These are phyloP conservation scores for Solanum sejunctum DNA, from an alignment of 257 asterid species.

Conservation along the genomic window DNA sequence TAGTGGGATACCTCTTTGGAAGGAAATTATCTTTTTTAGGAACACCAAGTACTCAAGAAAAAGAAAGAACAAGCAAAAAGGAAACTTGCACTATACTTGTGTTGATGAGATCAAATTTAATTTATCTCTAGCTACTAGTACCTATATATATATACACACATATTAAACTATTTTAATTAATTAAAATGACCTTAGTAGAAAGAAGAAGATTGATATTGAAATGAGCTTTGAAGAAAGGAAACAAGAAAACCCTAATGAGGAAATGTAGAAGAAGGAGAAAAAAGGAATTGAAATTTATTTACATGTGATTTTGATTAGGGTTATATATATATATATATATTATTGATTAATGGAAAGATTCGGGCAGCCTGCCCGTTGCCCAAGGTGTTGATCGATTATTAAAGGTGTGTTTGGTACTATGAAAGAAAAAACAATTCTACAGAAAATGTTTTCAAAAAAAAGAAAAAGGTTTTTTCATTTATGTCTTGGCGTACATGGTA, in stretches of 20 bases:
- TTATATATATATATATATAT: background rate
- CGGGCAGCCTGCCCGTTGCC: slow-evolving; percentile 43
- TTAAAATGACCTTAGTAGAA: too few relatives aligned
- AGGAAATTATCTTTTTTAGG: background rate
- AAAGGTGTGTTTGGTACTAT: background rate
- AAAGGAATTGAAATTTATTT: background rate
- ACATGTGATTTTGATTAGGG: background rate
- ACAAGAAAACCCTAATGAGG: background rate
- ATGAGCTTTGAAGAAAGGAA: background rate
- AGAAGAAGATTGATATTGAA: background rate
- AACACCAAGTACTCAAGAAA: background rate
- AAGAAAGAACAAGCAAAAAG: background rate
- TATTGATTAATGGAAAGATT: background rate
- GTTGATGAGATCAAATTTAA: background rate
- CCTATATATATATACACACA: background rate
- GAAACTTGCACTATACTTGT: background rate
- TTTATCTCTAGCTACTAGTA: background rate
- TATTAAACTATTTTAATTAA: background rate
- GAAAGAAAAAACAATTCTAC: too few relatives aligned
- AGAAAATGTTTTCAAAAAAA: background rate
- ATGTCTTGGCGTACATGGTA: too few relatives aligned
- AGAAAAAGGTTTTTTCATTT: background rate
- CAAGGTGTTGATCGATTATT: slow-evolving; percentile 2
- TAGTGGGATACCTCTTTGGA: background rate
- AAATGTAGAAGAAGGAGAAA: background rate